phyloP scores from a whole-genome alignment of 345 rosid genomes.

The Gossypium thurberi region DNA sequence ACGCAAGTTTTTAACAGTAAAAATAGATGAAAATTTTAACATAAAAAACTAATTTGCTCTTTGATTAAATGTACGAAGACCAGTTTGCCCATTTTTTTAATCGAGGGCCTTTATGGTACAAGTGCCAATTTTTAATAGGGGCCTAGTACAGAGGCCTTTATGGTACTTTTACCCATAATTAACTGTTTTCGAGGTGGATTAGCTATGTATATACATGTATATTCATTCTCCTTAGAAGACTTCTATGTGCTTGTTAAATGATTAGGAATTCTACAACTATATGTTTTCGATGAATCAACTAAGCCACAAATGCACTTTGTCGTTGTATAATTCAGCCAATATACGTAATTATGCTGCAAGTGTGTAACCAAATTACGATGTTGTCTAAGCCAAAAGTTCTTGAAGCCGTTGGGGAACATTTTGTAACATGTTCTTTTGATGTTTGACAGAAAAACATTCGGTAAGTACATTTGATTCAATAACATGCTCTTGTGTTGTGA shows the following conservation, averaged over 20 bases:
- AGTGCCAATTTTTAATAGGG: no score
- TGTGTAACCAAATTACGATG: neutral
- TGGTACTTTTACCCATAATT: neutral
- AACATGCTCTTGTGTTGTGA: neutral
- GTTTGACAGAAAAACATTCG: neutral
- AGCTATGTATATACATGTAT: slow-evolving; percentile 2
- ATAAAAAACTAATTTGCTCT: no score
- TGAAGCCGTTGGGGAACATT: neutral
- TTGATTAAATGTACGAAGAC: no score
- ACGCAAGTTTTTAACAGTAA: no score
- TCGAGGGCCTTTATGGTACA: no score
- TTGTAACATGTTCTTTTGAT: neutral
- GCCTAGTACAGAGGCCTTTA: no score
- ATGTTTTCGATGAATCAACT: neutral
- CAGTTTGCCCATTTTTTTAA: no score
- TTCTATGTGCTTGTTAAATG: neutral
- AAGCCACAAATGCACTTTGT: neutral
- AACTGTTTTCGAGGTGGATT: neutral
- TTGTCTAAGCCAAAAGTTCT: neutral
- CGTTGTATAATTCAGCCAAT: neutral
- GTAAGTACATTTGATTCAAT: neutral
- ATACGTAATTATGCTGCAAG: neutral
- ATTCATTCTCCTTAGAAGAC: neutral
- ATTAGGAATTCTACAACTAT: neutral
- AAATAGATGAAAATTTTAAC: no score